These are phyloP conservation scores for Arachnomyces sp. DNA, from an alignment of 2,329 filamentous ascomycete genomes.

Conservation along the genomic window DNA sequence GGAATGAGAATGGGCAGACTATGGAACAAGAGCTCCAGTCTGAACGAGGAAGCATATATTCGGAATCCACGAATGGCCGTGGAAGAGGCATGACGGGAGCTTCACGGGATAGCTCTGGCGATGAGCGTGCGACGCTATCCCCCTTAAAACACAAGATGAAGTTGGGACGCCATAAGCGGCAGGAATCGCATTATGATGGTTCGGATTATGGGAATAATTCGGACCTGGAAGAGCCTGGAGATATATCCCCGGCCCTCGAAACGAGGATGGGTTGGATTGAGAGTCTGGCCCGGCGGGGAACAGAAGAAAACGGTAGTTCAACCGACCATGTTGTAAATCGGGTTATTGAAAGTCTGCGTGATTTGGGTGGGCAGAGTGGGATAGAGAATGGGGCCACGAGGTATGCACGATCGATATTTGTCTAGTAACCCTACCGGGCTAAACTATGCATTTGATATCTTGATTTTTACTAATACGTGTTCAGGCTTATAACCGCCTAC, in stretches of 20 bases:
- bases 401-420: slow-evolving; percentile 32
- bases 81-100: neutral
- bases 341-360: slow-evolving; percentile 44
- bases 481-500: slow-evolving; percentile 51
- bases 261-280: slow-evolving; percentile 50
- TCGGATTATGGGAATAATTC: slow-evolving; percentile 53
- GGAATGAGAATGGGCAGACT: slow-evolving; percentile 23
- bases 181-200: slow-evolving; percentile 47
- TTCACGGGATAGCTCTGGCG: neutral
- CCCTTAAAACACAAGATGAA: slow-evolving; percentile 34
- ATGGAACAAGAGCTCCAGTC: slow-evolving; percentile 13
- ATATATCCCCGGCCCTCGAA: slow-evolving; percentile 49
- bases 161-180: slow-evolving; percentile 21
- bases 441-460: neutral
- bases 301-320: slow-evolving; percentile 45
- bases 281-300: slow-evolving; percentile 45
- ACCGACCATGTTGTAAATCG: slow-evolving; percentile 47
- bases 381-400: slow-evolving; percentile 51
- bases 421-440: too few species aligned
- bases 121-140: slow-evolving; percentile 12
- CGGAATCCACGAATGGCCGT: neutral
- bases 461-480: slow-evolving; percentile 5
- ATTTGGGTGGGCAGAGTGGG: slow-evolving; percentile 48
- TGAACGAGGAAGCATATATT: neutral
- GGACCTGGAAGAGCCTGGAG: slow-evolving; percentile 45